Percentiles rank a stretch among this genome's conserved stretches.
These are phyloP conservation scores for Globisporangium camurandrum DNA, from an alignment of 352 stramenopile species.

Conservation along the genomic window DNA sequence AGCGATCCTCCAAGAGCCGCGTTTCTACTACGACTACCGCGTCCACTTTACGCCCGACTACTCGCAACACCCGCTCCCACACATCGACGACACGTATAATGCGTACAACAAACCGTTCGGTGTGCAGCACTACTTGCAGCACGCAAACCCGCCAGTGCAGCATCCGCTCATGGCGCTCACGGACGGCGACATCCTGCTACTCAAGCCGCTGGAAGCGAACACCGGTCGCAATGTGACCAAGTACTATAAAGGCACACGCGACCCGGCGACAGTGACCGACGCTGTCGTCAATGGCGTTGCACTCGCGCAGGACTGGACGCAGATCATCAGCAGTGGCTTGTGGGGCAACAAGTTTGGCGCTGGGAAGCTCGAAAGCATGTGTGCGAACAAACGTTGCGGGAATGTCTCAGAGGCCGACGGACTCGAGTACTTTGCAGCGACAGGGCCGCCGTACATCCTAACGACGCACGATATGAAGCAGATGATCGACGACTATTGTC, in stretches of 20 bases:
- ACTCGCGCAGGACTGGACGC: conserved; percentile 42
- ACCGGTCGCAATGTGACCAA: conserved; percentile 27
- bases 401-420: conserved; percentile 26
- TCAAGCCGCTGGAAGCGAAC: conserved; percentile 25
- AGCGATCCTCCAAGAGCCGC: conserved; percentile 22
- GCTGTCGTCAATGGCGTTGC: conserved; percentile 29
- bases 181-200: conserved; percentile 12
- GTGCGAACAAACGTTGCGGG: conserved; percentile 21
- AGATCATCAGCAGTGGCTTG: conserved; percentile 32
- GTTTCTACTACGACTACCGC: conserved; percentile 47
- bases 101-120: conserved; percentile 53
- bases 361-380: conserved; percentile 15
- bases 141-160: conserved; percentile 31
- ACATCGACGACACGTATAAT: conserved; percentile 31
- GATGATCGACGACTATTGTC: conserved; percentile 48
- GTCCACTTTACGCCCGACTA: conserved; percentile 44
- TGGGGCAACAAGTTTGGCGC: conserved; percentile 14
- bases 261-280: conserved; percentile 27
- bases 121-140: conserved; percentile 38
- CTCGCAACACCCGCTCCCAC: conserved; percentile 26
- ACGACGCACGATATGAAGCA: conserved; percentile 31
- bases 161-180: conserved; percentile 18
- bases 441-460: conserved; percentile 53
- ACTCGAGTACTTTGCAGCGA: conserved; percentile 34
- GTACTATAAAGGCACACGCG: conserved; percentile 29